Base-by-base conservation (phyloP, 306 rosid species). In the Abrus precatorius region DNA sequence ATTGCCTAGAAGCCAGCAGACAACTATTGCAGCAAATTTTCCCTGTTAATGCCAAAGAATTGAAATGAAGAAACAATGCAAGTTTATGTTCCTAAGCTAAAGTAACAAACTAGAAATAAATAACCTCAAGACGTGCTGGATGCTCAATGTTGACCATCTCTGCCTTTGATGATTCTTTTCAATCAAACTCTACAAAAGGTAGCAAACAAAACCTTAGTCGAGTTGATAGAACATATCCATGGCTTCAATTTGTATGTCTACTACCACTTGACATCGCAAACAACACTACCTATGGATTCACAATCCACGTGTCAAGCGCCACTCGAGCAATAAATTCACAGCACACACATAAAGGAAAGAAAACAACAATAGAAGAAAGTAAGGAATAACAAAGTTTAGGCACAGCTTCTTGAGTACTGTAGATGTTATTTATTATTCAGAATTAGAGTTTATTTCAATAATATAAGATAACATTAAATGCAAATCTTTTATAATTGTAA, bases 1-100 rank as follows among this genome's bases (percentile, higher is more conserved):
- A 64, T 87, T 95, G 52, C 99, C 99, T 69, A 95, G 99, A 88
- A 95, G 86, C 94, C 94, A 95, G 53, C 99, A 95, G 0, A 91
- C 87, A 1, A 73, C 41, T 47, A 83, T 82, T 66, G 97, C 96
- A 73, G 75, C 73, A 84, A 13, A 69, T 67, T 88, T 95, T 27
- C 98, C 97, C 99, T 95, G 84, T 52, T 0, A 80, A 20, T 55
- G 38, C 11, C 69, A 78, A 44, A 41, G 44, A 71, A 66, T 53
- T 28, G 5, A 70, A 36, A 76, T 67, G 14, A 84, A 55, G 68
- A 84, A 34, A 53, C 5, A 75, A 76, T 5, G 3, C 63, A 55
- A 63, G 6, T 47, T 44, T 27, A 1, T 11, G 8, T 75, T 14
- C 7, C 34, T 14, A 4, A 11, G 28, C 2, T 49, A 45, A 56